Evolutionary conservation across 2,329 filamentous ascomycete species (phyloP), one percentile per base, ranked within the genome.

Genomic region (Geosmithia putterillii): DNA sequence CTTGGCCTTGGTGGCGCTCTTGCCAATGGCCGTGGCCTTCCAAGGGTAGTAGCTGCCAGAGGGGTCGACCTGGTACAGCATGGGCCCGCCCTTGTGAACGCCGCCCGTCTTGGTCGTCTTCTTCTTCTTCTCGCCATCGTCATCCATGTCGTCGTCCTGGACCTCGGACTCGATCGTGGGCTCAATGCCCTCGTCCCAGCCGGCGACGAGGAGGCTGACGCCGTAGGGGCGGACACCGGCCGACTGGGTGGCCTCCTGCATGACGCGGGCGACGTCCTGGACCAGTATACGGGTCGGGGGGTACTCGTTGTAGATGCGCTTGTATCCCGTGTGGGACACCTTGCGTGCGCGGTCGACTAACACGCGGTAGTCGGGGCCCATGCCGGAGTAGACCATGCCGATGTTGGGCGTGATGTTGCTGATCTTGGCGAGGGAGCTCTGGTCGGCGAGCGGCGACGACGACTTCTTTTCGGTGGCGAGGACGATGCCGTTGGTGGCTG

Each of bases 261-360:
- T 95, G 52, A 96, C 90, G 51, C 88, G 79, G 47, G 92, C 92
- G 45, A 98, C 89, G 58, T 98, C 92, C 68, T 98, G 92, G 45
- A 98, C 92, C 69, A 98, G 78, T 83, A 98, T 98, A 64, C 92
- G 82, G 45, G 92, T 98, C 6, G 92, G 92, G n/a, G 92, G 92
- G 71, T 98, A 98, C 71, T 98, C 92, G 70, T 98, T 98, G 75
- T 98, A 98, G 71, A 98, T 89, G 65, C 92, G 87, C 79, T 98
- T 98, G 81, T 98, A 98, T 64, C 82, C 84, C 40, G 92, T 94
- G 70, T 98, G 92, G 45, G 89, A 95, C 53, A 95, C 92, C 69
- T 96, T 98, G 61, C 92, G 88, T 54, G 92, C 92, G 66, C 89
- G 90, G 73, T 98, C 92, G 55, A 96, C 92, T 44, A 98, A 77